These are phyloP conservation scores for Ceratonia siliqua DNA, from an alignment of 306 rosid genomes.

Conservation along the genomic window DNA sequence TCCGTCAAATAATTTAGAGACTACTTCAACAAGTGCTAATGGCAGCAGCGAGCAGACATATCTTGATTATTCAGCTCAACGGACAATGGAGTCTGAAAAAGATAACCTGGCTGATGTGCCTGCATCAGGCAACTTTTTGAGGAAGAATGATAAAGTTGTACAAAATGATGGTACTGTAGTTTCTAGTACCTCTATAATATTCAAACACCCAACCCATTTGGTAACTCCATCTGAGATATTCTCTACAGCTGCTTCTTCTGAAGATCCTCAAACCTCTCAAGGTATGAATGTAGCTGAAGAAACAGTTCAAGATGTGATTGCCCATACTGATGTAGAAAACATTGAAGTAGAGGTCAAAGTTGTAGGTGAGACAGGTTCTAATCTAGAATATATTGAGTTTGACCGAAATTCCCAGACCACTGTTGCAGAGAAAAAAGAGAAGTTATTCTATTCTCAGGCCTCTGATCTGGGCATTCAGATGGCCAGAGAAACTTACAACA, in stretches of 20 bases:
- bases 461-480: slow-evolving; percentile 64
- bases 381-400: slow-evolving; percentile 35
- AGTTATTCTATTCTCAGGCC: slow-evolving; percentile 69
- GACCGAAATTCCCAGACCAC: slow-evolving; percentile 39
- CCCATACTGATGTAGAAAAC: slow-evolving; percentile 46
- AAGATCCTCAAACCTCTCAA: slow-evolving; percentile 45
- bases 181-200: slow-evolving; percentile 47
- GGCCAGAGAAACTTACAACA: slow-evolving; percentile 53
- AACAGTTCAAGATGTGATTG: slow-evolving; percentile 45
- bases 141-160: slow-evolving; percentile 44
- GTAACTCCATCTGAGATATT: slow-evolving; percentile 71
- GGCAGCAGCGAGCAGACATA: slow-evolving; percentile 39
- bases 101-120: slow-evolving; percentile 40
- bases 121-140: slow-evolving; percentile 40
- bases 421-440: slow-evolving; percentile 55
- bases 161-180: slow-evolving; percentile 43
- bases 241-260: slow-evolving; percentile 56
- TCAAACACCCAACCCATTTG: slow-evolving; percentile 65
- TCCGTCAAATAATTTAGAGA: slow-evolving; percentile 46
- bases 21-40: slow-evolving; percentile 36
- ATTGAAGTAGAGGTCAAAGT: slow-evolving; percentile 54
- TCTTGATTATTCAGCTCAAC: slow-evolving; percentile 41
- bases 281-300: slow-evolving; percentile 44
- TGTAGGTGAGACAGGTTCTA: slow-evolving; percentile 48
- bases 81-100: slow-evolving; percentile 44